A percentile compares a stretch with the other conserved stretches of the same genome.
phyloP scores from a whole-genome alignment of 768 basidiomycete genomes.

The Leucosporidium yakuticum region DNA sequence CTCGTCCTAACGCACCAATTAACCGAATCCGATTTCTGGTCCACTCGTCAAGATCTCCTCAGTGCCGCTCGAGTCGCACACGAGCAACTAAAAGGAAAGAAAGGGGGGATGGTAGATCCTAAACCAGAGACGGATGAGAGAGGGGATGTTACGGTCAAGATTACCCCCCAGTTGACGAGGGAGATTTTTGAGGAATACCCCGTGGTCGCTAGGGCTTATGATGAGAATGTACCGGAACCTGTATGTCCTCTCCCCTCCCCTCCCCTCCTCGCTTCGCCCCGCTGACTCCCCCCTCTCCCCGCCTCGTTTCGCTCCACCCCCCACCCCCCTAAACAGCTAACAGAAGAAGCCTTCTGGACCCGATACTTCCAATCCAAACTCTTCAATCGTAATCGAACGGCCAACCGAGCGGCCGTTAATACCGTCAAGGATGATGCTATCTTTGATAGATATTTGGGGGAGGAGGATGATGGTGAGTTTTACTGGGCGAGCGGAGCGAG shows the following conservation, averaged over 20 bases:
- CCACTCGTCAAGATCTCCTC: constrained; percentile 72
- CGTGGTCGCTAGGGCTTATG: constrained; percentile 84
- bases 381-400: constrained; percentile 90
- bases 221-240: constrained; percentile 82
- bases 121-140: constrained; percentile 75
- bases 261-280: too few species aligned
- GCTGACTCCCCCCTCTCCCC: not conserved
- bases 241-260: constrained; percentile 45
- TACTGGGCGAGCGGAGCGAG: not conserved
- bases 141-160: constrained; percentile 79
- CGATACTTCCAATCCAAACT: constrained; percentile 94
- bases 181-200: constrained; percentile 99
- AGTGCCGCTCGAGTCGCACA: constrained; percentile 19
- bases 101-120: constrained; percentile 79
- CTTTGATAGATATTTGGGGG: constrained; percentile 93
- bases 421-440: constrained; percentile 86
- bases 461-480: constrained; percentile 79
- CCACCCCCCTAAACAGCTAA: constrained; percentile 52
- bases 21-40: constrained; percentile 94
- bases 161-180: constrained; percentile 83
- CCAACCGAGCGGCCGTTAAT: constrained; percentile 67
- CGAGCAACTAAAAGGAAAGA: constrained; percentile 53
- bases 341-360: constrained; percentile 90
- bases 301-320: constrained; percentile 10
- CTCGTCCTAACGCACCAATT: constrained; percentile 80